Percentiles rank a stretch among this genome's conserved stretches.
These are phyloP conservation scores for Lecanicillium sp. DNA, from an alignment of 2,329 filamentous ascomycete species.

Conservation along the genomic window DNA sequence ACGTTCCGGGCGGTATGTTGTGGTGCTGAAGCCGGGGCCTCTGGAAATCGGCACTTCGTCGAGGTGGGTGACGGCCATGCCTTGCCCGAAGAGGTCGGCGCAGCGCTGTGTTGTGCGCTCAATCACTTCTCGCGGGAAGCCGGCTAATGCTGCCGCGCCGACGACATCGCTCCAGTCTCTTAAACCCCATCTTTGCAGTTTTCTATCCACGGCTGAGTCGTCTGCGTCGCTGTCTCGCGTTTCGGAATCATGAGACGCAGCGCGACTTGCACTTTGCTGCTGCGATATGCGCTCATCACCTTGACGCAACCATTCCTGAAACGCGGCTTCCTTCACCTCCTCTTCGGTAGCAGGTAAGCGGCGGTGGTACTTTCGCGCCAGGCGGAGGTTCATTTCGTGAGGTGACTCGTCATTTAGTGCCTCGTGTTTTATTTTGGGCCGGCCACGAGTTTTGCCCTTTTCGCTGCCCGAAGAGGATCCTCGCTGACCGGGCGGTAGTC, in stretches of 20 bases:
- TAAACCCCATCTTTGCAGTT: conserved; percentile 31
- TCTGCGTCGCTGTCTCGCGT: conserved; percentile 12
- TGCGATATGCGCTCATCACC: conserved; percentile 20
- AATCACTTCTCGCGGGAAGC: conserved; percentile 58
- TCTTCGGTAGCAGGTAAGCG: conserved; percentile 16
- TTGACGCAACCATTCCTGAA: conserved; percentile 25
- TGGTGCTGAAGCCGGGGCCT: conserved; percentile 15
- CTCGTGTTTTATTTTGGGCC: conserved; percentile 31
- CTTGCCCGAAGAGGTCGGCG: conserved; percentile 64
- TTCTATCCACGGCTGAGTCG: conserved; percentile 16
- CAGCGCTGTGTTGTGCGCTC: conserved; percentile 67
- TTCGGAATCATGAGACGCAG: conserved; percentile 9
- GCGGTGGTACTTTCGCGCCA: conserved; percentile 35
- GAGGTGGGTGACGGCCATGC: conserved; percentile 58
- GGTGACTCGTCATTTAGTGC: conserved; percentile 37
- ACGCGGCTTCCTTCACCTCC: conserved; percentile 20
- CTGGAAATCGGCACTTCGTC: conserved; percentile 21
- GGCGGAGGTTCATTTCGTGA: conserved; percentile 35
- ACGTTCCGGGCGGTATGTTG: conserved; percentile 22
- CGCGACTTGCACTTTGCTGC: conserved; percentile 11
- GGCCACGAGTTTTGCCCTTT: conserved; percentile 21
- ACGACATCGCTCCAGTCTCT: conserved; percentile 84
- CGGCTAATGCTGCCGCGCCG: conserved; percentile 66
- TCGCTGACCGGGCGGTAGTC: conserved; percentile 8
- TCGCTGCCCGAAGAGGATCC: not conserved